A percentile compares a stretch with the other conserved stretches of the same genome.
Conservation (phyloP, 1,284 basidiomycete genomes). For the Ustilago vetiveriae region DNA sequence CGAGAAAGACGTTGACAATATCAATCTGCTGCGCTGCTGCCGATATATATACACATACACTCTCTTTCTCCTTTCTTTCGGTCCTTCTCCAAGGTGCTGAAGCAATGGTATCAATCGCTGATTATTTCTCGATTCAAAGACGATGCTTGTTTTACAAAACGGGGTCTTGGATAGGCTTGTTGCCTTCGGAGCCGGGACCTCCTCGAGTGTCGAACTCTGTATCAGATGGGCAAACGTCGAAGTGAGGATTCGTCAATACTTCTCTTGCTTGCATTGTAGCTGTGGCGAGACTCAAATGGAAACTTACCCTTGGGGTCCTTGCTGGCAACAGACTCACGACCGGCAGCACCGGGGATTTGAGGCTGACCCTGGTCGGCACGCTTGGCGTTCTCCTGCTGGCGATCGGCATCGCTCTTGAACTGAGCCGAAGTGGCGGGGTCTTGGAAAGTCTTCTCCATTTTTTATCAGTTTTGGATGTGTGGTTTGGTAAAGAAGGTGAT, state of each 20-base stretch:
- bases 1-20: constrained; percentile 34
- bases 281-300: too few species aligned
- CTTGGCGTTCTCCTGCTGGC: constrained; percentile 42
- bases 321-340: constrained; percentile 40
- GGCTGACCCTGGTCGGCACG: constrained; percentile 44
- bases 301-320: constrained; percentile 52
- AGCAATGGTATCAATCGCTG: background rate
- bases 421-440: constrained; percentile 18
- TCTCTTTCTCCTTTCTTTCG: too few species aligned
- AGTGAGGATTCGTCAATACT: too few species aligned
- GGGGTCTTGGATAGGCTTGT: constrained; percentile 53
- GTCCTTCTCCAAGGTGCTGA: too few species aligned
- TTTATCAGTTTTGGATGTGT: background rate
- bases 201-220: constrained; percentile 51
- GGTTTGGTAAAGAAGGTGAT: background rate
- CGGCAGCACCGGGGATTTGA: constrained; percentile 47
- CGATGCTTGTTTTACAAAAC: constrained; percentile 16
- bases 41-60: background rate
- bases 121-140: background rate
- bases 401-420: constrained; percentile 32
- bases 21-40: too few species aligned
- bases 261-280: too few species aligned
- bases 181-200: constrained; percentile 47
- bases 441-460: constrained; percentile 55
- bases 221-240: too few species aligned